These are phyloP conservation scores for Globisporangium megalacanthum DNA, from an alignment of 352 stramenopile species.

Conservation along the genomic window DNA sequence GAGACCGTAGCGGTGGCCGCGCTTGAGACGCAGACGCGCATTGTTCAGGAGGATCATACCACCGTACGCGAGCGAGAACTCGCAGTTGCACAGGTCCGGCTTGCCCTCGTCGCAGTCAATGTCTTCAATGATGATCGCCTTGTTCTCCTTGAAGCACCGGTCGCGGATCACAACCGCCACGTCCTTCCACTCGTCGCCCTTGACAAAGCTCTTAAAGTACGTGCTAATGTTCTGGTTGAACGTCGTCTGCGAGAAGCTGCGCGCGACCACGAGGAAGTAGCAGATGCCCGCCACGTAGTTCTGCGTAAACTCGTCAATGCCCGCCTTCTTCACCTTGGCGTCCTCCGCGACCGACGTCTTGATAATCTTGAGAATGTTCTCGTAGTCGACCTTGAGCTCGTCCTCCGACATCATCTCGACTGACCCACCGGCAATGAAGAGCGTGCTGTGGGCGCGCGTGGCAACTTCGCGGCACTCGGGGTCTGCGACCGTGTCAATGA, in stretches of 20 bases:
- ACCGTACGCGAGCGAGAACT: constrained; percentile 96
- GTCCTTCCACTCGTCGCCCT: constrained; percentile 52
- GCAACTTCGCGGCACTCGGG: constrained; percentile 96
- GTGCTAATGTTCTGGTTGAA: constrained; percentile 90
- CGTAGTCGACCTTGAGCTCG: constrained; percentile 92
- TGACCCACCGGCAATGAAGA: constrained; percentile 92
- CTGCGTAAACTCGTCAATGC: constrained; percentile 87
- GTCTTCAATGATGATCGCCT: constrained; percentile 91
- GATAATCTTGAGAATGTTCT: constrained; percentile 69
- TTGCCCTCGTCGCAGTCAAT: constrained; percentile 96
- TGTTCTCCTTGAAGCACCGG: constrained; percentile 88
- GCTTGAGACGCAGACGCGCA: constrained; percentile 96
- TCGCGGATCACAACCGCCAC: constrained; percentile 74
- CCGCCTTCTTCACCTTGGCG: constrained; percentile 78
- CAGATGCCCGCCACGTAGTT: constrained; percentile 86
- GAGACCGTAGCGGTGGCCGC: constrained; percentile 95
- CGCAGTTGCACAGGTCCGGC: constrained; percentile 98
- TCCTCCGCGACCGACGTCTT: constrained; percentile 74
- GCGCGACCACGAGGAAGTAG: constrained; percentile 83
- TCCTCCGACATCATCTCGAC: constrained; percentile 86
- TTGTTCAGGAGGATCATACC: constrained; percentile 94
- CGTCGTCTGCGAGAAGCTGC: constrained; percentile 93
- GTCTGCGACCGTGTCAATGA: constrained; percentile 94
- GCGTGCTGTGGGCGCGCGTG: constrained; percentile 89
- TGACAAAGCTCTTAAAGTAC: constrained; percentile 88